Percentiles rank a stretch among this genome's conserved stretches.
Conservation (phyloP, 345 rosid species). For the Moringa oleifera region DNA sequence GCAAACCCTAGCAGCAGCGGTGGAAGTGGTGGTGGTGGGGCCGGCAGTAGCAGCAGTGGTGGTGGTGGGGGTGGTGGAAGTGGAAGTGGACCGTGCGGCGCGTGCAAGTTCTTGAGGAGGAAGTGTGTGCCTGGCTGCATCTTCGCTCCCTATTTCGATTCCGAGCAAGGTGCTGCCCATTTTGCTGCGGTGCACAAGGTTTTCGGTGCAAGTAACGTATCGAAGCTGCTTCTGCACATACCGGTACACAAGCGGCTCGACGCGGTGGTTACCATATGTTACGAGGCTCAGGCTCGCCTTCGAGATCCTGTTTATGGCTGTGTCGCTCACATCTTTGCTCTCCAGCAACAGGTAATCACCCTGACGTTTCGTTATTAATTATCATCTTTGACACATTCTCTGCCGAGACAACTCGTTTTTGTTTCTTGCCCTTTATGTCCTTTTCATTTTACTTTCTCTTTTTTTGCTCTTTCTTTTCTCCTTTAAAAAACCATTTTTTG, state of each 20-base stretch:
- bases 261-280: constrained; percentile 73
- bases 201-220: constrained; percentile 92
- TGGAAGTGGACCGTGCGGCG: constrained; percentile 75
- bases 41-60: constrained; percentile 23
- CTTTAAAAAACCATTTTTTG: too few species aligned
- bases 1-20: constrained; percentile 44
- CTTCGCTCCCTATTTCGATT: constrained; percentile 78
- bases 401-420: constrained; percentile 5
- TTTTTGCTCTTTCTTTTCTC: constrained; percentile 1
- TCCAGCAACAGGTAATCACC: constrained; percentile 75
- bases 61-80: constrained; percentile 31
- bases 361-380: background rate
- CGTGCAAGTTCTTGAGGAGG: constrained; percentile 80
- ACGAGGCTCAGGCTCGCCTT: constrained; percentile 72
- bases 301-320: constrained; percentile 83
- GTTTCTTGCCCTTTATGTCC: constrained; percentile 4
- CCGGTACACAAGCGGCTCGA: constrained; percentile 63
- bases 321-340: constrained; percentile 78
- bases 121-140: constrained; percentile 81
- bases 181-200: constrained; percentile 86
- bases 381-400: background rate
- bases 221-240: constrained; percentile 65
- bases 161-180: constrained; percentile 83
- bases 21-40: constrained; percentile 27
- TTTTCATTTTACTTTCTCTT: constrained; percentile 14